phyloP scores from a whole-genome alignment of 2,329 filamentous ascomycete genomes.

The Eurotiales sp. region DNA sequence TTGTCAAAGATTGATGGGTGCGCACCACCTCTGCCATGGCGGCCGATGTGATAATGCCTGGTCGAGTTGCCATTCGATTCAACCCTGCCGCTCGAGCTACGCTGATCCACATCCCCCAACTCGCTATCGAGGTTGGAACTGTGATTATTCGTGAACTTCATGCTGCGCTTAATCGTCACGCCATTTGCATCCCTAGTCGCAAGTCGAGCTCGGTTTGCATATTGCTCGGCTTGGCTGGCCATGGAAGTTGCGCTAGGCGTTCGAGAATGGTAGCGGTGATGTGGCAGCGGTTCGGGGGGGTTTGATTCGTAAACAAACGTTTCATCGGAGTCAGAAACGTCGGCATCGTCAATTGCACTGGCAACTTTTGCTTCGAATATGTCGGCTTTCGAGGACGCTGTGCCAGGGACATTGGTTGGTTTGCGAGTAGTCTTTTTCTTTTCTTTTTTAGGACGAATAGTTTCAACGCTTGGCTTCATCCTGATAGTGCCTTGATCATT shows the following conservation, averaged over 20 bases:
- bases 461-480: conserved; percentile 88
- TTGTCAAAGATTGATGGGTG: conserved; percentile 71
- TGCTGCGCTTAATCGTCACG: conserved; percentile 77
- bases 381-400: conserved; percentile 85
- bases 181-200: conserved; percentile 63
- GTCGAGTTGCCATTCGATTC: conserved; percentile 57
- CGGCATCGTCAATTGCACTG: conserved; percentile 89
- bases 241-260: conserved; percentile 89
- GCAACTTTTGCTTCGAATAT: conserved; percentile 97
- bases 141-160: conserved; percentile 87
- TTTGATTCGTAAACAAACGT: conserved; percentile 99
- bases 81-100: conserved; percentile 59
- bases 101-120: conserved; percentile 62
- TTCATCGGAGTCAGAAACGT: conserved; percentile 95
- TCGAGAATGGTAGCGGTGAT: conserved; percentile 77
- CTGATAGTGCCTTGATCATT: conserved; percentile 70
- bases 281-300: conserved; percentile 59
- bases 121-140: conserved; percentile 65
- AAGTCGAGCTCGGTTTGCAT: conserved; percentile 57
- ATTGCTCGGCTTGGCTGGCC: conserved; percentile 47
- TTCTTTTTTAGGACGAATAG: conserved; percentile 89
- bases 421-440: conserved; percentile 79
- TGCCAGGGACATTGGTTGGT: conserved; percentile 38
- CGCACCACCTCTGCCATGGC: conserved; percentile 67
- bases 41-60: conserved; percentile 76